Evolutionary conservation across 208 protist species (phyloP).

Genomic region (Wallacemonas sp.): DNA sequence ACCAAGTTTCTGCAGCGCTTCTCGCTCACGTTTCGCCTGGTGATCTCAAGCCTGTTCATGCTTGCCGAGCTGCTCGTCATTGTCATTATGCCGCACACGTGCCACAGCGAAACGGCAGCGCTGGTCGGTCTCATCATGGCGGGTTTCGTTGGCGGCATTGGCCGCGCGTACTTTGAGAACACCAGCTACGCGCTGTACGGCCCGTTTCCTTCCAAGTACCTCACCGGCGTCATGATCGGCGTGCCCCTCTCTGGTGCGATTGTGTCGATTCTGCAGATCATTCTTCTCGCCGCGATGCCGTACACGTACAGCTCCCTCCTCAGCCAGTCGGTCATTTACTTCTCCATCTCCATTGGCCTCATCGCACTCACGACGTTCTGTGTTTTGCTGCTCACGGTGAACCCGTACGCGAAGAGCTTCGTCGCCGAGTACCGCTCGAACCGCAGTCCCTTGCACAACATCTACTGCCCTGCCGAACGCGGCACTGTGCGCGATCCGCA

Average conservation of each 20-base stretch:
- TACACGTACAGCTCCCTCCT: conserved; percentile 46
- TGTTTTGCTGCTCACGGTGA: conserved; percentile 48
- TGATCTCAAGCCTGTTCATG: conserved; percentile 48
- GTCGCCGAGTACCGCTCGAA: conserved; percentile 73
- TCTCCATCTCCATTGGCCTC: conserved; percentile 62
- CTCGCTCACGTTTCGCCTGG: conserved; percentile 61
- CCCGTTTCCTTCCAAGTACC: conserved; percentile 63
- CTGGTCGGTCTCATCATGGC: conserved; percentile 70
- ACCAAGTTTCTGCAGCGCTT: conserved; percentile 76
- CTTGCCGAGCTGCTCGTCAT: conserved; percentile 72
- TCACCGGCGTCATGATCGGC: conserved; percentile 74
- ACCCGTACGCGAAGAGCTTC: conserved; percentile 63
- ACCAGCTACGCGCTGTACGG: conserved; percentile 91
- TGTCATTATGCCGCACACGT: conserved; percentile 49
- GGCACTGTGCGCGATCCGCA: background rate
- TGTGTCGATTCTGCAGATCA: conserved; percentile 70
- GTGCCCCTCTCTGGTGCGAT: conserved; percentile 60
- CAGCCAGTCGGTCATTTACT: conserved; percentile 79
- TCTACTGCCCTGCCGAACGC: conserved; percentile 37
- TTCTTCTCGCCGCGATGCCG: conserved; percentile 66
- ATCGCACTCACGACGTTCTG: conserved; percentile 50
- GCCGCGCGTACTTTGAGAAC: conserved; percentile 85
- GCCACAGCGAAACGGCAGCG: conserved; percentile 37
- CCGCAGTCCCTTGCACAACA: conserved; percentile 44
- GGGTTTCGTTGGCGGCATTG: conserved; percentile 57